Evolutionary conservation across 225 moss, liverwort and hornwort genomes (phyloP), one percentile per base, ranked within the genome.

Genomic region (Takakia lepidozioides): DNA sequence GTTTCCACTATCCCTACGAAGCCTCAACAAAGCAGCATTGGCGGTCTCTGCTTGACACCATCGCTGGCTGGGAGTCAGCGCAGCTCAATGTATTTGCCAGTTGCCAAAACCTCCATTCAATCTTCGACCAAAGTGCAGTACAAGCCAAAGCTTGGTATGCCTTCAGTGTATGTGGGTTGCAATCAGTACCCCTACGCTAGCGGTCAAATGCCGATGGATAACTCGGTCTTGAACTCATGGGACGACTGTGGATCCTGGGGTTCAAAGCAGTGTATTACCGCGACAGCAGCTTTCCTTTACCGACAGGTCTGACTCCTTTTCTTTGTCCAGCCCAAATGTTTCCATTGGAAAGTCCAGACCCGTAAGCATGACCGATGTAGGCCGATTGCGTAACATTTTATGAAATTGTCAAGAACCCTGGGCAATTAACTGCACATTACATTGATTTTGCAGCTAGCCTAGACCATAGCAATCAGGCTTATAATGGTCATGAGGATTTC

Each of bases 271-370:
- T 28, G 24, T 61, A 19, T 66, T 79, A 27, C 74, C 79, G 3
- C 74, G 70, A n/a, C 79, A 73, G 24, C 79, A 70, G 60, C 70
- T 74, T 54, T 79, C 79, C 10, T 79, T 79, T 38, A 74, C 74
- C 54, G 79, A 79, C 61, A 79, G 79, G 79, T 79, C 59, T 56
- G 35, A 22, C 39, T 56, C 32, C 41, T 66, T 25, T 29, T 25
- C 25, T 7, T 21, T 36, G 28, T 23, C 22, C 20, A 4, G n/a
- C n/a, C n/a, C n/a, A n/a, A n/a, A 20, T 14, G 1, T 23, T 26
- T 10, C 32, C 32, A 6, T 32, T 32, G 0, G 32, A 7, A 13
- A 13, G 19, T 46, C 22, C 13, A 24, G 45, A 41, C 20, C 3
- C 20, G 41, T 17, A 8, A 41, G 23, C 25, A 20, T 23, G 13